phyloP scores from a whole-genome alignment of 441 rosid genomes.

The Arabidopsis lyrata region DNA sequence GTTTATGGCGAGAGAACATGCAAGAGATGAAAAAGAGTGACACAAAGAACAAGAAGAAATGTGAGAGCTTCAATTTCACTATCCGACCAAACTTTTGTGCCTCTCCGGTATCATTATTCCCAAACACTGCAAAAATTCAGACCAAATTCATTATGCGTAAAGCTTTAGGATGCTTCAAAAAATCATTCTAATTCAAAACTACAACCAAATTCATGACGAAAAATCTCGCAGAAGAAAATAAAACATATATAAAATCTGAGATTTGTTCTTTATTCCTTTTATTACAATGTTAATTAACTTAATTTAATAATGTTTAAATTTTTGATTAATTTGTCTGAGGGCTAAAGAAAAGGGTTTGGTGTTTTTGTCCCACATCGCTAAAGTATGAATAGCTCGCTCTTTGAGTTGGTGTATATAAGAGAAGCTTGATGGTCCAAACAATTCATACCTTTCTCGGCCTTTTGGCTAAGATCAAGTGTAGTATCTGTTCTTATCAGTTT shows the following conservation, averaged over 20 bases:
- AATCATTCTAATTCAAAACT: too few species aligned
- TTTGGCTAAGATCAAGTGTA: slow-evolving; percentile 95
- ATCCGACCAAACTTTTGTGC: slow-evolving; percentile 67
- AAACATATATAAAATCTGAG: slow-evolving; percentile 13
- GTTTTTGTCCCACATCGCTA: slow-evolving; percentile 34
- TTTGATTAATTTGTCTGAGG: background rate
- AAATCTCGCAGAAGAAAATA: background rate
- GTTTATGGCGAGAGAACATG: slow-evolving; percentile 55
- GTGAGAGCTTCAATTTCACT: slow-evolving; percentile 56
- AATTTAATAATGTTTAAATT: slow-evolving; percentile 1
- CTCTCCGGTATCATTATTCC: slow-evolving; percentile 48
- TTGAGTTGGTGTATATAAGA: background rate
- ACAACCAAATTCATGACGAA: too few species aligned
- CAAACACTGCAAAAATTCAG: too few species aligned
- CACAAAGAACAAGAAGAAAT: slow-evolving; percentile 54
- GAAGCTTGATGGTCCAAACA: background rate
- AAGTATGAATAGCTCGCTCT: background rate
- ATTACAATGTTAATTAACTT: slow-evolving; percentile 24
- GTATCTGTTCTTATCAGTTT: slow-evolving; percentile 30
- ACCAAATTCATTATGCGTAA: too few species aligned
- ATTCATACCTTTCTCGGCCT: slow-evolving; percentile 73
- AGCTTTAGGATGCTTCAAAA: too few species aligned
- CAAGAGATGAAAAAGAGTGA: slow-evolving; percentile 55
- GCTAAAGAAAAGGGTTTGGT: background rate
- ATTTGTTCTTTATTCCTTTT: slow-evolving; percentile 1